These are phyloP conservation scores for Aspergillus neotritici DNA, from an alignment of 2,329 filamentous ascomycete genomes.

Conservation along the genomic window DNA sequence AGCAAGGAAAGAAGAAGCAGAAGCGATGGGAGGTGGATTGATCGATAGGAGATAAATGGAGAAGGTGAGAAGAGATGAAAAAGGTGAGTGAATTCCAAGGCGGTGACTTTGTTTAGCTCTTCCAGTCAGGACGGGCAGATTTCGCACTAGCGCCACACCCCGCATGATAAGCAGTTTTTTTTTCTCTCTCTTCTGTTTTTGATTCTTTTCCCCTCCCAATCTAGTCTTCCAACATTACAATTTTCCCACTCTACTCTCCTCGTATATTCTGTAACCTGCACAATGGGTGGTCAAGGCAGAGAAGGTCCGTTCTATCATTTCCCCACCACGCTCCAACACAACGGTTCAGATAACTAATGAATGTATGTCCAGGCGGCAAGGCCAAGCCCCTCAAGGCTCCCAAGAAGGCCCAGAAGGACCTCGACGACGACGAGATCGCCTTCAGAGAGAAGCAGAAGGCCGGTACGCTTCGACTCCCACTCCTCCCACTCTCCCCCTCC, in stretches of 20 bases:
- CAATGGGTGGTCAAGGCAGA: constrained; percentile 63
- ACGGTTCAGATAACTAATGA: constrained; percentile 1
- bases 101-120: constrained; percentile 7
- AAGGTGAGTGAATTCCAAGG: constrained; percentile 2
- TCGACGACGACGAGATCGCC: constrained; percentile 81
- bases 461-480: constrained; percentile 60
- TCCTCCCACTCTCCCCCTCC: background rate
- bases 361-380: constrained; percentile 61
- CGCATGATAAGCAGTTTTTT: constrained; percentile 18
- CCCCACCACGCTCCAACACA: background rate
- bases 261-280: constrained; percentile 20
- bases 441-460: constrained; percentile 78
- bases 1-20: constrained; percentile 5
- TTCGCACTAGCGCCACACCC: constrained; percentile 17
- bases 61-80: constrained; percentile 4
- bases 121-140: constrained; percentile 10
- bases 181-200: constrained; percentile 3
- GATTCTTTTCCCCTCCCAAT: constrained; percentile 4
- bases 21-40: background rate
- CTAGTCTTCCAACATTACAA: background rate
- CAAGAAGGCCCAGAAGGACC: constrained; percentile 77
- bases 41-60: background rate
- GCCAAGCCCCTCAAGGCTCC: constrained; percentile 78
- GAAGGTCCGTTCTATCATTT: constrained; percentile 47
- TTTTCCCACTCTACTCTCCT: constrained; percentile 5